Evolutionary conservation across 148 eudicot genomes (phyloP), one percentile per base, ranked within the genome.

Genomic region (Nepenthes mirabilis): DNA sequence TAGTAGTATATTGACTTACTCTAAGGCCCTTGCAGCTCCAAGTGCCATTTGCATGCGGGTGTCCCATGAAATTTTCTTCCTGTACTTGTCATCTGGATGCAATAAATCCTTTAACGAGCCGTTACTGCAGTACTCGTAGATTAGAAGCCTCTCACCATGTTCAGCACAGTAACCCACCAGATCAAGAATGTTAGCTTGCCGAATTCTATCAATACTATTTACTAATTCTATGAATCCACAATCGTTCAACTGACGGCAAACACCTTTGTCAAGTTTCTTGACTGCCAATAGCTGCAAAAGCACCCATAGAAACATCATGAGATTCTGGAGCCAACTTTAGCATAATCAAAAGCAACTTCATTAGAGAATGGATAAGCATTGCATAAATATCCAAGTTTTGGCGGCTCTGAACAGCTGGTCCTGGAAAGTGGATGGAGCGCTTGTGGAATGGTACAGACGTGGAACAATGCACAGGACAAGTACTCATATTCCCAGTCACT

Each of bases 11-110:
- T 3, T 2, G 14, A 82, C 94, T 75, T 83, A 93, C 98, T 88
- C 96, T 60, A 93, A 74, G 60, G 96, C 98, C 76, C 98, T 79
- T 66, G 98, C 98, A 72, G 95, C 85, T 70, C 96, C 98, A 65
- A 93, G 91, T 58, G 96, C 96, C 94, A 93, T 88, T 67, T 77
- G 72, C 43, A 79, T 77, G 61, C 98, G 98, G 45, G 72, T 74
- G 74, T 77, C 80, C 98, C 98, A 93, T 3, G 87, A 82, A 61
- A 93, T 79, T 57, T 77, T 73, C 58, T 76, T 75, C 77, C 77
- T 88, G 61, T 80, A 91, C 34, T 82, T 90, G 69, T 85, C 94
- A 43, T 91, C 96, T 7, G 90, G 74, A 75, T 93, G 91, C 71
- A 88, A 68, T 53, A 95, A 88, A 68, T 93, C 98, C 47, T 86